Percentiles rank a stretch among this genome's conserved stretches.
phyloP scores from a whole-genome alignment of 768 basidiomycete species.

The Leccinum fibrillosum region DNA sequence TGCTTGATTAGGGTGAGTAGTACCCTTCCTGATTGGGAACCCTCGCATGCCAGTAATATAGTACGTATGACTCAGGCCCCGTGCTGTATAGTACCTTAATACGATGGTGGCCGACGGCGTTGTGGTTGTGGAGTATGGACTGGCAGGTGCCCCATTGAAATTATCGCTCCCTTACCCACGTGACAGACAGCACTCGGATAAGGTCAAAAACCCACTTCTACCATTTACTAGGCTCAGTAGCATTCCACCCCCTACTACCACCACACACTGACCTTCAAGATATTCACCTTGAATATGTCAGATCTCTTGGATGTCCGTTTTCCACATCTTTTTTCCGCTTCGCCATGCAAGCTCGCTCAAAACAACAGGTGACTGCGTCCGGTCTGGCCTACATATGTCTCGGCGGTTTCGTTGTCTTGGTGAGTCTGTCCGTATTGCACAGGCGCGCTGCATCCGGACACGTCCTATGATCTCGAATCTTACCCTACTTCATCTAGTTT shows the following conservation, averaged over 20 bases:
- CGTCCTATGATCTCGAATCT: not conserved
- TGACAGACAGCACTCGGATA: not conserved
- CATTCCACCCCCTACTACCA: no score
- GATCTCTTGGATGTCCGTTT: slow-evolving; percentile 26
- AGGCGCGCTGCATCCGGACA: not conserved
- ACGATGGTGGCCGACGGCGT: no score
- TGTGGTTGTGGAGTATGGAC: no score
- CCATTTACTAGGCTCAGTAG: no score
- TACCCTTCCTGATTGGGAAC: no score
- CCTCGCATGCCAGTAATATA: no score
- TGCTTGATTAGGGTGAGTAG: no score
- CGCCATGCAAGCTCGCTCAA: slow-evolving; percentile 21
- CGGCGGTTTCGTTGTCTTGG: slow-evolving; percentile 53
- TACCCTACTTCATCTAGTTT: slow-evolving; percentile 47
- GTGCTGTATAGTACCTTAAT: no score
- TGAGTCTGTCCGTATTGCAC: slow-evolving; percentile 20
- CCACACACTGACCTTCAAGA: not conserved
- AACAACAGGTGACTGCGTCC: slow-evolving; percentile 46
- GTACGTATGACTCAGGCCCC: no score
- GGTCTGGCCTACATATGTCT: slow-evolving; percentile 61
- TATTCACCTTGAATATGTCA: slow-evolving; percentile 14
- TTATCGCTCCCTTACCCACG: no score
- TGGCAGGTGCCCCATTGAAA: no score
- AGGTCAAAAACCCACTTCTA: not conserved
- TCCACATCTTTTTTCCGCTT: not conserved